Conservation (phyloP, 2,329 filamentous ascomycete species). For the Fusarium falciforme region DNA sequence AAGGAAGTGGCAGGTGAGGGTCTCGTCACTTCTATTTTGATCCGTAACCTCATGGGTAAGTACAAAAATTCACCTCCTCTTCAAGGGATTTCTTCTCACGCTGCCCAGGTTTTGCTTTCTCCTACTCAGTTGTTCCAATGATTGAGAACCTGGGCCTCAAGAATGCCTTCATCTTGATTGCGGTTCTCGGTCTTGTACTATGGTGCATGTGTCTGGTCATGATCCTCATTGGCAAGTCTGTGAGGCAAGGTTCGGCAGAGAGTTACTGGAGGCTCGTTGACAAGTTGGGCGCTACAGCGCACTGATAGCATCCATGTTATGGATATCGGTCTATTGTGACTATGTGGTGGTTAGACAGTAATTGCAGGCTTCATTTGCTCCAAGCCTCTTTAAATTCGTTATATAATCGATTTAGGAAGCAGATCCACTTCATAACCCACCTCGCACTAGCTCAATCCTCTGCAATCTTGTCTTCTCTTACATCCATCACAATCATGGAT, state of each 20-base stretch:
- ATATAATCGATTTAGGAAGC: too few relatives aligned
- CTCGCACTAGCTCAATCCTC: background rate
- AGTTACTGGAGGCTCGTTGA: background rate
- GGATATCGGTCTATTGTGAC: background rate
- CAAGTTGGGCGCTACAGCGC: background rate
- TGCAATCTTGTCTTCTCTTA: background rate
- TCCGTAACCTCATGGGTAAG: background rate
- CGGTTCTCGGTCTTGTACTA: background rate
- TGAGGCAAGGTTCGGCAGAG: background rate
- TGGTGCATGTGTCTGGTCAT: background rate
- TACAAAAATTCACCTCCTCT: background rate
- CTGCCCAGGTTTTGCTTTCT: background rate
- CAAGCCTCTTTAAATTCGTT: too few relatives aligned
- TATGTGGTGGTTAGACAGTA: background rate
- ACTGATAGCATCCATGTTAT: background rate
- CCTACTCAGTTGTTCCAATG: background rate
- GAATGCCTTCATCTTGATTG: slow-evolving; percentile 2
- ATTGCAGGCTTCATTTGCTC: background rate
- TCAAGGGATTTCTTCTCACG: background rate
- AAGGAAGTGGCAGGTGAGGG: background rate
- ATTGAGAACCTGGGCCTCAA: background rate
- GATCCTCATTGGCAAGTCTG: background rate
- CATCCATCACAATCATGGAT: background rate
- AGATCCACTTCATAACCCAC: background rate
- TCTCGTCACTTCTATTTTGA: background rate